These are phyloP conservation scores for Blakeslea trispora DNA, from an alignment of 371 early-diverging fungal genomes.

Conservation along the genomic window DNA sequence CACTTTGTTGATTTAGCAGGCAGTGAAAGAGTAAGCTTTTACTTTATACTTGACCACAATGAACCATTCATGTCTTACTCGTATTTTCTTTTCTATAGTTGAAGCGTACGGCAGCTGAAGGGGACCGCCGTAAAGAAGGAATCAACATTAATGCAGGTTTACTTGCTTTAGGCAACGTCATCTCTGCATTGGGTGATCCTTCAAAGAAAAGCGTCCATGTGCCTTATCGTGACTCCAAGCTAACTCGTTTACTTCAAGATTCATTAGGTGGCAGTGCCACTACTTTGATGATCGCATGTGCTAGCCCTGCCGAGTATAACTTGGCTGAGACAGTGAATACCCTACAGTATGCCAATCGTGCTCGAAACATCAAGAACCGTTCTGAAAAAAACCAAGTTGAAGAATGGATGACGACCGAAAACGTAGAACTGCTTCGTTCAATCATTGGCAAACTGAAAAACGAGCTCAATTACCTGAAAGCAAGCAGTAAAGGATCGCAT, in stretches of 20 bases:
- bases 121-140: conserved; percentile 95
- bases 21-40: conserved; percentile 77
- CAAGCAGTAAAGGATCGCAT: neutral
- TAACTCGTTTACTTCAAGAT: conserved; percentile 97
- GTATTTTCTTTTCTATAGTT: conserved; percentile 49
- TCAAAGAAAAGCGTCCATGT: conserved; percentile 71
- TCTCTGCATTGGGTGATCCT: conserved; percentile 96
- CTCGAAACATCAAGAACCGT: conserved; percentile 86
- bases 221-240: conserved; percentile 98
- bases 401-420: conserved; percentile 68
- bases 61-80: neutral
- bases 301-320: conserved; percentile 79
- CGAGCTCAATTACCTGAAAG: conserved; percentile 52
- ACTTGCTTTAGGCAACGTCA: conserved; percentile 98
- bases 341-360: conserved; percentile 90
- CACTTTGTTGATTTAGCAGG: conserved; percentile 99
- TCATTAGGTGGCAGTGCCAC: conserved; percentile 94
- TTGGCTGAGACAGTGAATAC: conserved; percentile 94
- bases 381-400: conserved; percentile 72
- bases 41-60: neutral
- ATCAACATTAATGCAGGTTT: conserved; percentile 98
- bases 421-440: conserved; percentile 57
- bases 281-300: conserved; percentile 95
- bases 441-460: conserved; percentile 58
- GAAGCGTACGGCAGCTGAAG: conserved; percentile 94